Evolutionary conservation across 2,329 filamentous ascomycete genomes (phyloP).

Genomic region (Exophiala bonariae): DNA sequence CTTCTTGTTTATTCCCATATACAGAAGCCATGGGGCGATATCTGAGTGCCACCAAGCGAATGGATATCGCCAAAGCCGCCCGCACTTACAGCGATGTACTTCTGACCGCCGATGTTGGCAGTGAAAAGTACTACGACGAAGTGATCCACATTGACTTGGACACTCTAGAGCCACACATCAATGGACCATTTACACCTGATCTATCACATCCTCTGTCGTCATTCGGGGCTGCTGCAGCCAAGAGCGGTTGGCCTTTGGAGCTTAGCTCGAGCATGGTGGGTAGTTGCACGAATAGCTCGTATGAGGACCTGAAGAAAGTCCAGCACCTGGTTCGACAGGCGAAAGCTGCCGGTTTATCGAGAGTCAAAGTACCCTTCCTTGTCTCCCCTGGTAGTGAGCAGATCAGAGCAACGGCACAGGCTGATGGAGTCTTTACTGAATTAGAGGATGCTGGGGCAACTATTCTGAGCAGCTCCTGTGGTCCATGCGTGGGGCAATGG

Average conservation of each 20-base stretch:
- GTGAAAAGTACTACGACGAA: conserved; percentile 84
- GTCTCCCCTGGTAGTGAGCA: conserved; percentile 97
- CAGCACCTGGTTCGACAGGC: conserved; percentile 90
- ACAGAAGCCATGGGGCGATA: conserved; percentile 98
- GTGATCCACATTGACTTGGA: conserved; percentile 93
- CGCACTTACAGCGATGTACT: conserved; percentile 82
- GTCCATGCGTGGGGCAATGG: conserved; percentile 90
- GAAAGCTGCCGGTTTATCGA: conserved; percentile 78
- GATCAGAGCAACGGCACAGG: conserved; percentile 87
- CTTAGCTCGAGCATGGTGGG: conserved; percentile 96
- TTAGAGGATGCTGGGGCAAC: conserved; percentile 96
- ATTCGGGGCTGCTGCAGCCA: conserved; percentile 90
- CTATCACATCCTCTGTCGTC: conserved; percentile 96
- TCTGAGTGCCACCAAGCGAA: conserved; percentile 85
- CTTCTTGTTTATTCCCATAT: conserved; percentile 95
- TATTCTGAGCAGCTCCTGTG: conserved; percentile 93
- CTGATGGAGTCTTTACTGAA: conserved; percentile 87
- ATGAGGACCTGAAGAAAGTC: conserved; percentile 89
- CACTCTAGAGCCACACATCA: conserved; percentile 95
- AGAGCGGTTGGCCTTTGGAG: conserved; percentile 94
- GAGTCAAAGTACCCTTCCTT: conserved; percentile 89
- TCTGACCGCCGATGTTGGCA: conserved; percentile 77
- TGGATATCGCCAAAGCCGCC: conserved; percentile 86
- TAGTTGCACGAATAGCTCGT: conserved; percentile 92
- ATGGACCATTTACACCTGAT: conserved; percentile 98